Conservation (phyloP, 2,329 filamentous ascomycete species). For the Akanthomyces dipterigenus region DNA sequence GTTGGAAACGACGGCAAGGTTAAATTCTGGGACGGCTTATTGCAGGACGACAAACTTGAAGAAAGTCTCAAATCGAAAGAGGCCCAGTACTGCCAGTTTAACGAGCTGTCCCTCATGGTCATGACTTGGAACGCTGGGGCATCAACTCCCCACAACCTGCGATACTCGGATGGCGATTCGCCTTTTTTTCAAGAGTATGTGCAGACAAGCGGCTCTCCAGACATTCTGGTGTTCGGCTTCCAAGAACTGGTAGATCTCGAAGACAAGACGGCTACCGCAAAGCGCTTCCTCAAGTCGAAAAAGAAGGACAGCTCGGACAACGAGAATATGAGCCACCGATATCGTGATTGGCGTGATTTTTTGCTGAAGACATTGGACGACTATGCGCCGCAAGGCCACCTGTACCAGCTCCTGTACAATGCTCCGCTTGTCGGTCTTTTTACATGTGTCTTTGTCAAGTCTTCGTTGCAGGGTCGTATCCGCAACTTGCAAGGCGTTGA, state of each 20-base stretch:
- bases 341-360: slow-evolving; percentile 93
- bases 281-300: slow-evolving; percentile 84
- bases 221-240: slow-evolving; percentile 92
- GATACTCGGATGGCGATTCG: slow-evolving; percentile 62
- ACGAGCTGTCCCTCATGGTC: slow-evolving; percentile 70
- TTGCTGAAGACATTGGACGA: slow-evolving; percentile 77
- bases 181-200: slow-evolving; percentile 78
- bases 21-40: slow-evolving; percentile 82
- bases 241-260: slow-evolving; percentile 98
- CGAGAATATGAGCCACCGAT: slow-evolving; percentile 94
- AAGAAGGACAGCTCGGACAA: slow-evolving; percentile 74
- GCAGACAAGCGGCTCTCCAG: slow-evolving; percentile 68
- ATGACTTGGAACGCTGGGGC: slow-evolving; percentile 98
- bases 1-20: slow-evolving; percentile 82
- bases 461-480: slow-evolving; percentile 68
- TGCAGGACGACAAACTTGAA: slow-evolving; percentile 95
- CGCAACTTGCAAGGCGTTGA: slow-evolving; percentile 71
- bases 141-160: slow-evolving; percentile 78
- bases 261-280: slow-evolving; percentile 96
- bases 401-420: slow-evolving; percentile 82
- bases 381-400: slow-evolving; percentile 65
- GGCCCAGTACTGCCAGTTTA: slow-evolving; percentile 75
- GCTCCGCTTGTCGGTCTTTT: slow-evolving; percentile 87
- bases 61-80: slow-evolving; percentile 79
- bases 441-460: slow-evolving; percentile 90